phyloP scores from a whole-genome alignment of 116 monocot genomes.

The Papilionanthe hybrid region DNA sequence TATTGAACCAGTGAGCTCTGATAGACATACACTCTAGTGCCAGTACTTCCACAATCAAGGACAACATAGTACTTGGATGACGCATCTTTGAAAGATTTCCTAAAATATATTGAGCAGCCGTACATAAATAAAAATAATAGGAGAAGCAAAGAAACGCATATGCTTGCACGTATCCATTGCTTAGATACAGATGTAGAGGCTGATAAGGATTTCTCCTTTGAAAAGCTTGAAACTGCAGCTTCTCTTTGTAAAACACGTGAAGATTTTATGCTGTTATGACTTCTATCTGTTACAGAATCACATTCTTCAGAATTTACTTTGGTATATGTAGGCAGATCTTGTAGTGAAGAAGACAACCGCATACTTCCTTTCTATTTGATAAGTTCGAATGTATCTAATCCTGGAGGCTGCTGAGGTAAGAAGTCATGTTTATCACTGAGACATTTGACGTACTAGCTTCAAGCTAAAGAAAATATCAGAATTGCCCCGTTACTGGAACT shows the following conservation, averaged over 20 bases:
- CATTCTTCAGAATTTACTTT: constrained; percentile 31
- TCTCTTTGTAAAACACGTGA: constrained; percentile 47
- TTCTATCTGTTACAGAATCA: constrained; percentile 36
- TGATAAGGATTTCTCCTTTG: constrained; percentile 62
- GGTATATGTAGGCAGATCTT: constrained; percentile 60
- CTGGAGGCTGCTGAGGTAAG: not conserved
- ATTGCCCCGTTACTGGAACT: no score
- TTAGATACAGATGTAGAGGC: constrained; percentile 30
- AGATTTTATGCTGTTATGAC: constrained; percentile 27
- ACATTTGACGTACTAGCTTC: not conserved
- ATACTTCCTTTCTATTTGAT: constrained; percentile 24
- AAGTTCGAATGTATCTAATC: not conserved
- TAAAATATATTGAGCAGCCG: constrained; percentile 36
- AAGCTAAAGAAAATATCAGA: not conserved
- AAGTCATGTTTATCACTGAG: not conserved
- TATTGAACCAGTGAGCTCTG: constrained; percentile 42
- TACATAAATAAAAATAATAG: constrained; percentile 38
- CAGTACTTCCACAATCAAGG: constrained; percentile 96
- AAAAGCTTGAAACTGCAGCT: constrained; percentile 47
- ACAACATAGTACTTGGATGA: constrained; percentile 65
- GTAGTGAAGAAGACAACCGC: constrained; percentile 69
- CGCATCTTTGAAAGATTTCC: constrained; percentile 30
- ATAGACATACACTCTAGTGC: constrained; percentile 89
- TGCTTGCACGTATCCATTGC: constrained; percentile 31
- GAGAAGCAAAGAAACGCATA: constrained; percentile 21